A percentile compares a stretch with the other conserved stretches of the same genome.
Evolutionary conservation across 2,329 filamentous ascomycete genomes (phyloP).

Genomic region (Annulohypoxylon truncatum): DNA sequence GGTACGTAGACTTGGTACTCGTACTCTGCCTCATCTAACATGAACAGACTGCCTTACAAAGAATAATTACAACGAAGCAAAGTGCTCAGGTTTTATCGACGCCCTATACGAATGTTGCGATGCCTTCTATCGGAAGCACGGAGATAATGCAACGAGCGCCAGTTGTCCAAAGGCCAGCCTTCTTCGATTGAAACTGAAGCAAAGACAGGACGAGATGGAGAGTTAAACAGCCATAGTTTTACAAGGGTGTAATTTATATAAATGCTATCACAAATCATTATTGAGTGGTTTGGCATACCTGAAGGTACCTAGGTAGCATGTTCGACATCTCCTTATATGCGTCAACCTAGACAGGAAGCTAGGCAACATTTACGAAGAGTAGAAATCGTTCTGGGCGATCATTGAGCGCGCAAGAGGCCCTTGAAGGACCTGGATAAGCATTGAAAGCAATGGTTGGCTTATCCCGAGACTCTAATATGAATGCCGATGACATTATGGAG

Average conservation of each 20-base stretch:
- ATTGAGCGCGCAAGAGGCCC: constrained; percentile 96
- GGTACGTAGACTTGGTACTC: constrained; percentile 59
- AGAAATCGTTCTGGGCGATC: constrained; percentile 87
- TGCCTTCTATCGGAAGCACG: constrained; percentile 83
- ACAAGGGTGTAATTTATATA: neutral
- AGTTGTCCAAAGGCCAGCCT: constrained; percentile 89
- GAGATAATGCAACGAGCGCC: constrained; percentile 78
- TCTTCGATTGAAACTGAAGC: constrained; percentile 86
- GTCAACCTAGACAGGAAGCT: constrained; percentile 58
- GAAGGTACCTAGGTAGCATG: constrained; percentile 42
- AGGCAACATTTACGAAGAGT: constrained; percentile 79
- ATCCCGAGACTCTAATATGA: constrained; percentile 99
- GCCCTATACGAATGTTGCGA: constrained; percentile 95
- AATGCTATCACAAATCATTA: neutral
- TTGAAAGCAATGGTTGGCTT: constrained; percentile 73
- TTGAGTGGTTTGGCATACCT: neutral
- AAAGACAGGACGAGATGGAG: constrained; percentile 62
- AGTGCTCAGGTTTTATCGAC: constrained; percentile 81
- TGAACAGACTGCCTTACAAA: constrained; percentile 81
- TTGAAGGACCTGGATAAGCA: constrained; percentile 90
- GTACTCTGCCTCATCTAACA: constrained; percentile 25
- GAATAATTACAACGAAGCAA: constrained; percentile 87
- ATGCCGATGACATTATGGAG: constrained; percentile 83
- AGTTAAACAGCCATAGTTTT: constrained; percentile 23
- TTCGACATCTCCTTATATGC: constrained; percentile 55